Conservation (phyloP, 106 monocot genomes). For the Apostasia ramifera region DNA sequence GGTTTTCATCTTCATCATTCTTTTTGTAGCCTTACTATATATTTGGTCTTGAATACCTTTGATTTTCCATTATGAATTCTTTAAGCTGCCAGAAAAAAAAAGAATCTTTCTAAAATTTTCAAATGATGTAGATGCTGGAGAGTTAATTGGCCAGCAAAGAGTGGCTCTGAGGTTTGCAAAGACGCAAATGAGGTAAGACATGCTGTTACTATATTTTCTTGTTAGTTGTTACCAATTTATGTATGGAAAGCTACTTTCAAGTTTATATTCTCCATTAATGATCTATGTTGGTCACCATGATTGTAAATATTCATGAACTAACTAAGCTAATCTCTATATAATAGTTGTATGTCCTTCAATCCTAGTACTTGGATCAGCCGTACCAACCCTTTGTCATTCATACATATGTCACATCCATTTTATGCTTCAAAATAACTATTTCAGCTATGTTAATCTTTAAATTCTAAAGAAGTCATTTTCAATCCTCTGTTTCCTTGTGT, state of each 20-base stretch:
- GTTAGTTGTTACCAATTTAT: neutral
- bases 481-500: no score
- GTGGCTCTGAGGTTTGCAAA: slow-evolving; percentile 26
- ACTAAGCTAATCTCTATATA: no score
- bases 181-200: slow-evolving; percentile 43
- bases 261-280: neutral
- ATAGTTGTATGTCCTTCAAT: no score
- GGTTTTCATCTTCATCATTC: slow-evolving; percentile 8
- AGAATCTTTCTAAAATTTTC: neutral
- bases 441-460: no score
- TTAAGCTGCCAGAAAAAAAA: neutral
- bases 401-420: no score
- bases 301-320: no score
- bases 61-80: neutral
- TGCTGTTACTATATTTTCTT: neutral
- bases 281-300: neutral
- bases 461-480: no score
- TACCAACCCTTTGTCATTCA: no score
- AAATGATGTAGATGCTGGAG: slow-evolving; percentile 38
- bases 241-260: no score
- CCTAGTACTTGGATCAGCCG: no score
- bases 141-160: slow-evolving; percentile 35
- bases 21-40: neutral
- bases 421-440: no score
- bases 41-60: neutral